phyloP scores from a whole-genome alignment of 2,329 filamentous ascomycete species.

The Cladophialophora immunda region DNA sequence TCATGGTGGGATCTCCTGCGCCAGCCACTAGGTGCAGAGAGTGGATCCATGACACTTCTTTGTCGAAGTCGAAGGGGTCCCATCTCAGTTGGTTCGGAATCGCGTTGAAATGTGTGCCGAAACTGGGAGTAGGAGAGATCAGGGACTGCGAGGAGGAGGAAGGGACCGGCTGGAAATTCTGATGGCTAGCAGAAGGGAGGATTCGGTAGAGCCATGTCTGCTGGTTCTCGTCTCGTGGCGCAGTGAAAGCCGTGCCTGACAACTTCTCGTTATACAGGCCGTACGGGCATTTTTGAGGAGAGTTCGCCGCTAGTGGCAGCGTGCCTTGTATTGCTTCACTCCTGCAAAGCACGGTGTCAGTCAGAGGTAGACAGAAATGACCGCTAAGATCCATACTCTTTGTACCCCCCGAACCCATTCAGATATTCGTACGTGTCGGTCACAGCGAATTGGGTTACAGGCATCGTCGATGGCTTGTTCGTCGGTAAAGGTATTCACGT shows the following conservation, averaged over 20 bases:
- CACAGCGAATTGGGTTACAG: conserved; percentile 68
- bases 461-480: conserved; percentile 59
- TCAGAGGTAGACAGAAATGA: background rate
- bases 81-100: conserved; percentile 84
- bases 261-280: conserved; percentile 85
- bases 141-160: conserved; percentile 56
- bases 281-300: conserved; percentile 79
- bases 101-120: conserved; percentile 69
- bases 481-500: conserved; percentile 42
- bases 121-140: conserved; percentile 59
- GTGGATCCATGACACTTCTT: conserved; percentile 73
- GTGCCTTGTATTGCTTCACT: conserved; percentile 79
- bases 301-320: conserved; percentile 78
- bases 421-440: conserved; percentile 78
- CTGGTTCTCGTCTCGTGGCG: conserved; percentile 72
- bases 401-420: conserved; percentile 78
- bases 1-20: conserved; percentile 79
- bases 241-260: conserved; percentile 76
- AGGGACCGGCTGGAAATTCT: conserved; percentile 57
- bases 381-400: conserved; percentile 66
- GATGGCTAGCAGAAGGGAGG: conserved; percentile 69
- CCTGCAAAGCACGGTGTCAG: conserved; percentile 53
- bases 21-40: conserved; percentile 77
- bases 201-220: conserved; percentile 78
- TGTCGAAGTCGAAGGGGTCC: conserved; percentile 77